Conservation (phyloP, 345 rosid species). For the Euphorbia pulcherrima region DNA sequence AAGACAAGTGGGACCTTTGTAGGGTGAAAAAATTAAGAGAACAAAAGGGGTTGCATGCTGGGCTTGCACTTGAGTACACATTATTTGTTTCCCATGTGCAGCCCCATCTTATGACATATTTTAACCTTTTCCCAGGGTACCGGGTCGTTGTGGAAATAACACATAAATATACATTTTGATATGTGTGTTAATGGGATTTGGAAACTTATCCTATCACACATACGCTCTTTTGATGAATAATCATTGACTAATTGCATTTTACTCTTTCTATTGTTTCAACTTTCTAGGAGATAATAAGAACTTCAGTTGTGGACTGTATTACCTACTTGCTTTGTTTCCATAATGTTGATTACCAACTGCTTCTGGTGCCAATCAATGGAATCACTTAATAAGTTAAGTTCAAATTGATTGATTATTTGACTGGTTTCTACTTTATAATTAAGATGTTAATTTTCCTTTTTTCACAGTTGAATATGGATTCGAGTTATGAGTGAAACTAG, state of each 20-base stretch:
- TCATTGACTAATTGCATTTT: background rate
- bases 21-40: slow-evolving; percentile 39
- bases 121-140: slow-evolving; percentile 2
- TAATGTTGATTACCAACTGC: slow-evolving; percentile 5
- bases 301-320: background rate
- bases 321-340: background rate
- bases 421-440: background rate
- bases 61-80: slow-evolving; percentile 51
- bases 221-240: background rate
- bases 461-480: too few species aligned
- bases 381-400: background rate
- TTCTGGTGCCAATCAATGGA: slow-evolving; percentile 1
- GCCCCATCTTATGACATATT: slow-evolving; percentile 22
- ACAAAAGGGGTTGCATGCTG: slow-evolving; percentile 32
- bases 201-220: background rate
- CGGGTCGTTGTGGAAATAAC: background rate
- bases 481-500: too few species aligned
- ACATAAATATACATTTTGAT: background rate
- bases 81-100: slow-evolving; percentile 66
- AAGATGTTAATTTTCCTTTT: too few species aligned
- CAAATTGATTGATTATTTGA: background rate
- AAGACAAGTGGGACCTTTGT: slow-evolving; percentile 36
- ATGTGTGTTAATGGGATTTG: too few species aligned
- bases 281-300: background rate
- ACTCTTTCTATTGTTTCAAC: background rate